Base-by-base conservation (phyloP, 192 early-diverging fungal genomes). In the Funneliformis geosporum region DNA sequence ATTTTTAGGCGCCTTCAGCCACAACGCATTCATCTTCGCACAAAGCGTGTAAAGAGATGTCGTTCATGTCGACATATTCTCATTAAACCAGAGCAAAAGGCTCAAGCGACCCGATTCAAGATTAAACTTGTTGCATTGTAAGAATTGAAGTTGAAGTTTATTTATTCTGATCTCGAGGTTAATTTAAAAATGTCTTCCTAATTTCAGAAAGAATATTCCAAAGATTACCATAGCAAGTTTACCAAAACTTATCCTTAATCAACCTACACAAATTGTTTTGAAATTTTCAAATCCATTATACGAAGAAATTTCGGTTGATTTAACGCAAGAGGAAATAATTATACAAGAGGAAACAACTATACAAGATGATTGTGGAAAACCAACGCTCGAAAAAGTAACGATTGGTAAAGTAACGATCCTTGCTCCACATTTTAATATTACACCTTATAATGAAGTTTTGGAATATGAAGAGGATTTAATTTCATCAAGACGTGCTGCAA, bases 41-140 rank as follows among this genome's bases (percentile, higher is more conserved):
- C 94, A 77, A 96, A 96, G 82, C 90, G 92, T 33, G 86, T 93
- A 0, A 95, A 96, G 47, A 89, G 95, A 43, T 98, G 97, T 82
- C 89, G 94, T 47, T 81, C 86, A 5, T 98, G 97, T 87, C 91
- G 94, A 47, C 93, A 96, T 81, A 93, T 97, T 59, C 85, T 98
- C 25, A 92, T 96, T 75, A 97, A 97, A 81, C 96, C 97, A 0
- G 95, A 97, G 75, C 92, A 92, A 81, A 97, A 96, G 80, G 95
- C 95, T 1, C 95, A 96, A 76, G 87, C 90, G 8, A 94, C 92
- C 1, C 86, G 91, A 69, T 98, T 96, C 88, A 95, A 93, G 81
- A 95, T 98, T 84, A 94, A 95, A 81, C 87, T 95, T 61, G 90
- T 95, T 73, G 96, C 95, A 0, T 87, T 92, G 93, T 93, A 86